Evolutionary conservation across 1,139 yeast species (phyloP).

Genomic region (Protomyces arabidopsidicola): DNA sequence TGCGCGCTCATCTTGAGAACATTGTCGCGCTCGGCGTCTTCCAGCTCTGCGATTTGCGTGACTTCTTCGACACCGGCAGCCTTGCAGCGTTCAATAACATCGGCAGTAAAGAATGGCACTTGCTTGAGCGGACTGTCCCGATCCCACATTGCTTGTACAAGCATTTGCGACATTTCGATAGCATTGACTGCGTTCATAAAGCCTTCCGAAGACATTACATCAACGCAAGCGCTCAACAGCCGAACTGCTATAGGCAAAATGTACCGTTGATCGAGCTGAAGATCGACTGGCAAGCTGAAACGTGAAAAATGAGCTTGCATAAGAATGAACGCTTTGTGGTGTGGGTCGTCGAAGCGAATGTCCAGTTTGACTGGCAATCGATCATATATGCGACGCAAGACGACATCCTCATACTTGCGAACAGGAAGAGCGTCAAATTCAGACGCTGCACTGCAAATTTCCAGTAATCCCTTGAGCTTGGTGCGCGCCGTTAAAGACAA

Average conservation of each 20-base stretch:
- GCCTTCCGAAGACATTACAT: conserved; percentile 76
- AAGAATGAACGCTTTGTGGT: conserved; percentile 66
- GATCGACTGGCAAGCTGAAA: conserved; percentile 54
- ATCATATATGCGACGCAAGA: conserved; percentile 51
- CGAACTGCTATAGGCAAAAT: conserved; percentile 51
- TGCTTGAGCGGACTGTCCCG: conserved; percentile 75
- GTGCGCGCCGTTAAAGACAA: conserved; percentile 53
- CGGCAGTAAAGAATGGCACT: conserved; percentile 62
- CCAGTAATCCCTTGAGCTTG: conserved; percentile 60
- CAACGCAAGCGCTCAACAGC: conserved; percentile 64
- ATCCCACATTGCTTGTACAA: conserved; percentile 83
- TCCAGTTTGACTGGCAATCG: conserved; percentile 58
- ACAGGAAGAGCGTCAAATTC: conserved; percentile 66
- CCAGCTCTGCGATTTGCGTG: conserved; percentile 79
- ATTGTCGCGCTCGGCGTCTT: conserved; percentile 63
- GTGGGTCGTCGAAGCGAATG: conserved; percentile 44
- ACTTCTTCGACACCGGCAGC: conserved; percentile 59
- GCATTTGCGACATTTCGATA: conserved; percentile 86
- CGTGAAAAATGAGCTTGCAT: conserved; percentile 80
- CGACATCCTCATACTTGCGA: conserved; percentile 54
- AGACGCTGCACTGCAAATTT: conserved; percentile 58
- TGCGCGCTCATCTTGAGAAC: conserved; percentile 52
- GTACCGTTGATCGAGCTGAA: conserved; percentile 52
- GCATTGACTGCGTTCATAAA: conserved; percentile 69
- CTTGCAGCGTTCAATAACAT: conserved; percentile 55